Evolutionary conservation across 148 eudicot species (phyloP).

Genomic region (Limonium bicolor): DNA sequence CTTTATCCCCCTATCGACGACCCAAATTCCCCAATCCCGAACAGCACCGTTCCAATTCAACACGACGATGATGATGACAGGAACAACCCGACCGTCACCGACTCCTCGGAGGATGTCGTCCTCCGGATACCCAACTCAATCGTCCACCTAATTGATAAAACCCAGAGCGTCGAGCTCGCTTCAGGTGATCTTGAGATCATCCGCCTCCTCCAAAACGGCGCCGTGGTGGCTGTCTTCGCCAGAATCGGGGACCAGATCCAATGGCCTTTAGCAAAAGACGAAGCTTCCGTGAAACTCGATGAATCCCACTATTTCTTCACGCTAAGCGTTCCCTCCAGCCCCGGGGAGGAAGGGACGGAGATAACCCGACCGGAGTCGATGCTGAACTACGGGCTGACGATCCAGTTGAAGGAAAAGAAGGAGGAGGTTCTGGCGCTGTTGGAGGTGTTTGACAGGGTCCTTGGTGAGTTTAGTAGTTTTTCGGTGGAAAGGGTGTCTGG

Average conservation of each 20-base stretch:
- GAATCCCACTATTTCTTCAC: slow-evolving; percentile 68
- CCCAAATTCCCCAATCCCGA: too few relatives aligned
- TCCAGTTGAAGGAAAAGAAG: slow-evolving; percentile 53
- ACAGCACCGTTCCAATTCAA: too few relatives aligned
- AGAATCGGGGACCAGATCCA: slow-evolving; percentile 55
- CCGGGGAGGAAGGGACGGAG: slow-evolving; percentile 3
- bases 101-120: slow-evolving; percentile 41
- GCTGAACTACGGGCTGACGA: slow-evolving; percentile 62
- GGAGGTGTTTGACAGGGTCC: slow-evolving; percentile 28
- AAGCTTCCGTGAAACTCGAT: slow-evolving; percentile 61
- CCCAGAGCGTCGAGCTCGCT: slow-evolving; percentile 58
- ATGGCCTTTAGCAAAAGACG: slow-evolving; percentile 78
- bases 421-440: slow-evolving; percentile 9
- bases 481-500: slow-evolving; percentile 25
- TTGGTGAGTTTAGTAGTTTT: slow-evolving; percentile 46
- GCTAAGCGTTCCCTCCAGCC: slow-evolving; percentile 21
- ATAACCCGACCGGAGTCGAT: slow-evolving; percentile 8
- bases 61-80: too few relatives aligned
- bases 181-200: slow-evolving; percentile 41
- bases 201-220: slow-evolving; percentile 40
- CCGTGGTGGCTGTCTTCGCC: slow-evolving; percentile 49
- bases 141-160: slow-evolving; percentile 52
- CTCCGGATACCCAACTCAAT: slow-evolving; percentile 35
- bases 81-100: too few relatives aligned
- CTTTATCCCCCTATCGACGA: too few relatives aligned